A percentile compares a stretch with the other conserved stretches of the same genome.
Conservation (phyloP, 177 flowering plant species). For the Vitis hybrid region DNA sequence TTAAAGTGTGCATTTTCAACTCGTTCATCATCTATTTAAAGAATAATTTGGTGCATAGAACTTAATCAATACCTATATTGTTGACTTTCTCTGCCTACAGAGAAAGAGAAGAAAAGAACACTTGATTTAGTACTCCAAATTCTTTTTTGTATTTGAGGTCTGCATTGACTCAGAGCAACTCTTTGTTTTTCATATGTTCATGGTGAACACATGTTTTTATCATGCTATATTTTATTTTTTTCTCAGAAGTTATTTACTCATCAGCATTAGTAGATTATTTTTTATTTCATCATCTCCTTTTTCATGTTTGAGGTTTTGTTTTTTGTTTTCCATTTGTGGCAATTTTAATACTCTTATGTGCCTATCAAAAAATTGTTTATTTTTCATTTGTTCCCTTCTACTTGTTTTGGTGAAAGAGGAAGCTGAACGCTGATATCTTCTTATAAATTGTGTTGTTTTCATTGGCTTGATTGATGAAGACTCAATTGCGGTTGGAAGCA, state of each 20-base stretch:
- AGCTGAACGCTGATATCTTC: not conserved
- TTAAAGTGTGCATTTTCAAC: not conserved
- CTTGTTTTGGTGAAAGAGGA: conserved; percentile 3
- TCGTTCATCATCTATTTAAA: not conserved
- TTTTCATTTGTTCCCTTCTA: not conserved
- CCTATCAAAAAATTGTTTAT: not conserved
- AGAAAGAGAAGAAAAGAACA: not conserved
- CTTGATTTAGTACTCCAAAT: too few relatives aligned
- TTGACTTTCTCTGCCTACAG: not conserved
- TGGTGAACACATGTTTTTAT: too few relatives aligned
- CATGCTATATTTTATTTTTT: too few relatives aligned
- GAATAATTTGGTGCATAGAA: not conserved
- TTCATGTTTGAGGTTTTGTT: too few relatives aligned
- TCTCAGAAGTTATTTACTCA: too few relatives aligned
- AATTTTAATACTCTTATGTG: too few relatives aligned
- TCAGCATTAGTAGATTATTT: too few relatives aligned
- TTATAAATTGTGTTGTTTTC: not conserved
- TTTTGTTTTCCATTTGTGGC: too few relatives aligned
- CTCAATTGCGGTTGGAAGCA: conserved; percentile 92
- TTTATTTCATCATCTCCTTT: too few relatives aligned
- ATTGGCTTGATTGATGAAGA: conserved; percentile 44
- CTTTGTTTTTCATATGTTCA: too few relatives aligned
- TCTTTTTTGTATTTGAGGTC: too few relatives aligned
- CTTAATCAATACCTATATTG: not conserved
- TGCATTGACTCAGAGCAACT: too few relatives aligned